Conservation (phyloP, 495 filamentous ascomycete genomes). For the Tuber magnatum region DNA sequence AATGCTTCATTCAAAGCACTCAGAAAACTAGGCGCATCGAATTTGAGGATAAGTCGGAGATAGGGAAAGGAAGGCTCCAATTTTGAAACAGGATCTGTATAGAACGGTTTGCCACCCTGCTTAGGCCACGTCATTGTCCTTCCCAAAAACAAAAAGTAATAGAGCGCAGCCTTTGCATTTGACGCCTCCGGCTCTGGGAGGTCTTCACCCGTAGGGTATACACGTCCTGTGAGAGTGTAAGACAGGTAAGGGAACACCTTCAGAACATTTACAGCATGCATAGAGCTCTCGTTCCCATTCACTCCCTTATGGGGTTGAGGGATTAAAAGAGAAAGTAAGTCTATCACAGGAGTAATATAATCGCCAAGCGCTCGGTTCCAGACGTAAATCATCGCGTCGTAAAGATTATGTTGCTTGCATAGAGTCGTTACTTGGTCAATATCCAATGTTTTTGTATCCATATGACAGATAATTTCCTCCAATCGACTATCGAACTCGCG, state of each 20-base stretch:
- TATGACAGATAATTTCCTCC: slow-evolving; percentile 91
- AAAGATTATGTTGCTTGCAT: slow-evolving; percentile 83
- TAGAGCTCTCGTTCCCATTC: slow-evolving; percentile 47
- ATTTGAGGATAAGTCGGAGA: slow-evolving; percentile 73
- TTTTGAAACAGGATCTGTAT: slow-evolving; percentile 47
- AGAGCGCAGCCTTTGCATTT: slow-evolving; percentile 75
- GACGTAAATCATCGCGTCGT: slow-evolving; percentile 92
- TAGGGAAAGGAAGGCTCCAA: slow-evolving; percentile 69
- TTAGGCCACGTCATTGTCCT: slow-evolving; percentile 61
- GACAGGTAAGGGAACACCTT: slow-evolving; percentile 95
- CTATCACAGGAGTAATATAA: slow-evolving; percentile 82
- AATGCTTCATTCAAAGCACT: slow-evolving; percentile 97
- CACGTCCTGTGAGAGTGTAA: slow-evolving; percentile 79
- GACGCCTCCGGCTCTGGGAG: slow-evolving; percentile 61
- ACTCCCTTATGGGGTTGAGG: slow-evolving; percentile 51
- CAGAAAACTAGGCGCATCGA: slow-evolving; percentile 83
- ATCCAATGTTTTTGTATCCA: slow-evolving; percentile 85
- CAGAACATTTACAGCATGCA: slow-evolving; percentile 59
- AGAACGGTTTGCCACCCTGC: slow-evolving; percentile 49
- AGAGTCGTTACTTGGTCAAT: slow-evolving; percentile 86
- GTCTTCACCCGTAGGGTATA: slow-evolving; percentile 76
- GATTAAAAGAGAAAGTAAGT: slow-evolving; percentile 67
- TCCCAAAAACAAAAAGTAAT: slow-evolving; percentile 87
- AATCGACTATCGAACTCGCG: slow-evolving; percentile 64
- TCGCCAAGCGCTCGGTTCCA: slow-evolving; percentile 88